phyloP scores from a whole-genome alignment of 2,329 filamentous ascomycete species.

The Cordyceps javanica region DNA sequence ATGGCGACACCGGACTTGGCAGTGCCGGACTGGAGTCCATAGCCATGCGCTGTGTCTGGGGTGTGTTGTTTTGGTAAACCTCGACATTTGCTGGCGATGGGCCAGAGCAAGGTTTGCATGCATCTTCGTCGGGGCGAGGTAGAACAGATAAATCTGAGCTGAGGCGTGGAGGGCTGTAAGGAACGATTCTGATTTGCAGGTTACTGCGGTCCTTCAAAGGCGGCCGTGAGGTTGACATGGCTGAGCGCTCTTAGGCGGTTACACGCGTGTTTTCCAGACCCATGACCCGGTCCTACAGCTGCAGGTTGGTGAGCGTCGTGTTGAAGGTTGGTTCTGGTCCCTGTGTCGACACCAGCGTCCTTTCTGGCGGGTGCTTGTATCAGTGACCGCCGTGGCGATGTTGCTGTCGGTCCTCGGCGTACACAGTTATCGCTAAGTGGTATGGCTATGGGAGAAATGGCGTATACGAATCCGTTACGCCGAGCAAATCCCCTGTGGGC shows the following conservation, averaged over 20 bases:
- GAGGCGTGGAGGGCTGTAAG: conserved; percentile 32
- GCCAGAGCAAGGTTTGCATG: background rate
- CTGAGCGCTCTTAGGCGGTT: conserved; percentile 5
- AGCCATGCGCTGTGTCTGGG: background rate
- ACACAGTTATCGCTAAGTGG: too few relatives aligned
- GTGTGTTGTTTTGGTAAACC: conserved; percentile 5
- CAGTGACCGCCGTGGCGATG: background rate
- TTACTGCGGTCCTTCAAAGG: conserved; percentile 5
- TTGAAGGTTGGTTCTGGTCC: background rate
- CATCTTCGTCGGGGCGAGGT: background rate
- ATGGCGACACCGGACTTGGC: conserved; percentile 3
- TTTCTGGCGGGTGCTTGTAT: background rate
- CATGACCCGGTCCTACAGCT: background rate
- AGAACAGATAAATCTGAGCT: conserved; percentile 24
- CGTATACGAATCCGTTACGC: background rate
- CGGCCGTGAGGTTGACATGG: conserved; percentile 11
- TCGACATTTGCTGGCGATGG: background rate
- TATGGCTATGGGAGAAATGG: background rate
- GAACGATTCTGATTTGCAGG: conserved; percentile 32
- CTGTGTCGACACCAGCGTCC: background rate
- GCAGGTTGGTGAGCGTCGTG: background rate
- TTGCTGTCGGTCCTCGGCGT: too few relatives aligned
- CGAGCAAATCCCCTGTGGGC: background rate
- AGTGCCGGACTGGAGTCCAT: background rate
- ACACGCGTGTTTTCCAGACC: background rate